A percentile compares a stretch with the other conserved stretches of the same genome.
phyloP scores from a whole-genome alignment of 306 rosid species.

The Dalbergia oliveri region DNA sequence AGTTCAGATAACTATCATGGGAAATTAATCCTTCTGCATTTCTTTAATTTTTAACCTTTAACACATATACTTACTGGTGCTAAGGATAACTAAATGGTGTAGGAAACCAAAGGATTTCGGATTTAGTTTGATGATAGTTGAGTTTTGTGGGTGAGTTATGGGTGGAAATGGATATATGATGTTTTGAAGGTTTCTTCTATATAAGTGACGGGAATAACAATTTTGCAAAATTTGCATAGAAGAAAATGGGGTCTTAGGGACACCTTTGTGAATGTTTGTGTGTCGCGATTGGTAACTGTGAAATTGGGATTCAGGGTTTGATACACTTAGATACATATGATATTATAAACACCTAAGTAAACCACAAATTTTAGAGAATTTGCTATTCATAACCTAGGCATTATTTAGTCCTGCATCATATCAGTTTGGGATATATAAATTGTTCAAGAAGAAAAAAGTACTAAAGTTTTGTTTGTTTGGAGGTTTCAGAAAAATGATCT shows the following conservation, averaged over 20 bases:
- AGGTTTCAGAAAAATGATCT: not conserved
- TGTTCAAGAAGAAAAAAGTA: not conserved
- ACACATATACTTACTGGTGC: not conserved
- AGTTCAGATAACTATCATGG: constrained; percentile 10
- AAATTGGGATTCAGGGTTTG: constrained; percentile 26
- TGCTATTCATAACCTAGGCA: not conserved
- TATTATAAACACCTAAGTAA: not conserved
- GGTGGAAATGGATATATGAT: constrained; percentile 28
- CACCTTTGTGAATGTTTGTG: not conserved
- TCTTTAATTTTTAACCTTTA: constrained; percentile 4
- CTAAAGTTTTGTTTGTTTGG: not conserved
- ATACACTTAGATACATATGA: not conserved
- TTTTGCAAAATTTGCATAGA: not conserved
- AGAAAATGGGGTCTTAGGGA: constrained; percentile 1
- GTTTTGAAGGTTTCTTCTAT: not conserved
- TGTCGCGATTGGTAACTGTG: not conserved
- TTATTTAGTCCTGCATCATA: not conserved
- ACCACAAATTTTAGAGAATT: not conserved
- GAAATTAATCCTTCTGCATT: constrained; percentile 19
- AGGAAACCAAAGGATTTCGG: constrained; percentile 26
- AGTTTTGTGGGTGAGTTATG: constrained; percentile 18
- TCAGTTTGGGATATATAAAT: not conserved
- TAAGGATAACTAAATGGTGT: constrained; percentile 30
- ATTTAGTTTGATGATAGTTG: constrained; percentile 10
- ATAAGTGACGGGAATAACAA: not conserved